Conservation (phyloP, 768 basidiomycete species). For the Trametes elegans region DNA sequence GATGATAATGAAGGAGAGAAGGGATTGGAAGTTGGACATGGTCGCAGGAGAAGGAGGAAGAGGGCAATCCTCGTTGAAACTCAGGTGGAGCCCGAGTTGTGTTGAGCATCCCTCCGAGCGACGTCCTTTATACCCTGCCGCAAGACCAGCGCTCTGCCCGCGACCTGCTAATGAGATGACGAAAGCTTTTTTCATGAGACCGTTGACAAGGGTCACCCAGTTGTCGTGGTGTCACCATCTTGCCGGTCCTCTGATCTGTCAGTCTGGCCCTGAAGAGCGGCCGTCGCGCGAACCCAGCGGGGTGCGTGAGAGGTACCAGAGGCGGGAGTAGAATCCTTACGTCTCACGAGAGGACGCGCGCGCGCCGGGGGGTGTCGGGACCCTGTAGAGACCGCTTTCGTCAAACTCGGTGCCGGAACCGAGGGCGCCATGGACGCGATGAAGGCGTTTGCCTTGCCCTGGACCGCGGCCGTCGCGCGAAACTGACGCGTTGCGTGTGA, state of each 20-base stretch:
- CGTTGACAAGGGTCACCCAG: not conserved
- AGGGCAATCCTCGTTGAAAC: not conserved
- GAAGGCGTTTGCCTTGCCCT: too few species aligned
- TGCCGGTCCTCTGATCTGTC: not conserved
- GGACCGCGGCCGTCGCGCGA: constrained; percentile 15
- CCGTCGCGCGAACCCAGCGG: constrained; percentile 7
- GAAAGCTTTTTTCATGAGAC: not conserved
- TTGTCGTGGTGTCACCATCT: not conserved
- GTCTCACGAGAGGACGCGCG: not conserved
- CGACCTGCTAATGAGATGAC: not conserved
- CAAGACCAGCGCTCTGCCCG: not conserved
- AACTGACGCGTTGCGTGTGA: constrained; percentile 7
- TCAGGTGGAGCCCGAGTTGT: constrained; percentile 6
- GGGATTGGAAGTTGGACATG: constrained; percentile 15
- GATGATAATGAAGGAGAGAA: constrained; percentile 10
- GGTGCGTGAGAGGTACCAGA: constrained; percentile 2
- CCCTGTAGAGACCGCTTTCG: too few species aligned
- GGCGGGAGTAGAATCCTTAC: not conserved
- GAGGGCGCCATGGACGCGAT: too few species aligned
- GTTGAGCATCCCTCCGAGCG: not conserved
- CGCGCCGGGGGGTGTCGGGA: too few species aligned
- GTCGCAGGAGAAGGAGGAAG: not conserved
- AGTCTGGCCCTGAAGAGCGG: constrained; percentile 10
- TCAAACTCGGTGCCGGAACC: too few species aligned
- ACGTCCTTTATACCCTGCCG: constrained; percentile 6